Evolutionary conservation across 805 yeast genomes (phyloP).

Genomic region (Candida xiaguanensis): DNA sequence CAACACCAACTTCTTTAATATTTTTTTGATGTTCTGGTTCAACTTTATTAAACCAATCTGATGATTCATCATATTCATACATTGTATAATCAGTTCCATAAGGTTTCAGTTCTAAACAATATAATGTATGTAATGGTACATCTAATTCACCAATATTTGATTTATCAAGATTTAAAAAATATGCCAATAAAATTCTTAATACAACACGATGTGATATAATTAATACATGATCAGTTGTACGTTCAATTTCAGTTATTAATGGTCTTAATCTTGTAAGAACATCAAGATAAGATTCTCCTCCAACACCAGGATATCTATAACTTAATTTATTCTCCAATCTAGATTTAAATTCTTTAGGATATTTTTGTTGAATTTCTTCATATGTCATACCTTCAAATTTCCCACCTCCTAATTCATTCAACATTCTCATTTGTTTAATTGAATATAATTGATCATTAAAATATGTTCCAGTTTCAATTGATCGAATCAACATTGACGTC

Average conservation of each 20-base stretch:
- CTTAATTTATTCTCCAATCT: constrained; percentile 74
- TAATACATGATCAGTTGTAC: constrained; percentile 83
- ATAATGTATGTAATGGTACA: constrained; percentile 88
- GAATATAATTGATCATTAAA: constrained; percentile 75
- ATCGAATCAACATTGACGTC: constrained; percentile 82
- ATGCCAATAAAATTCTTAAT: constrained; percentile 80
- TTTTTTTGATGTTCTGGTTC: constrained; percentile 54
- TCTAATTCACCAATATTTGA: constrained; percentile 85
- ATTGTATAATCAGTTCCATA: constrained; percentile 93
- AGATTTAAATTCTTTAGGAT: constrained; percentile 76
- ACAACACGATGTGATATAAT: constrained; percentile 90
- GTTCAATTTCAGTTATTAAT: constrained; percentile 85
- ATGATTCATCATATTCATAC: constrained; percentile 77
- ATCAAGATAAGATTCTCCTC: constrained; percentile 94
- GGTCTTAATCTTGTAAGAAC: constrained; percentile 89
- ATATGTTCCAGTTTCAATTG: constrained; percentile 71
- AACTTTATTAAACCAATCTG: constrained; percentile 75
- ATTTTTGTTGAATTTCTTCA: constrained; percentile 67
- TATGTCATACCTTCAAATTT: constrained; percentile 91
- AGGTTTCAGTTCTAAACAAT: constrained; percentile 87
- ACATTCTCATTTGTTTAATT: constrained; percentile 85
- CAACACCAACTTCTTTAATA: constrained; percentile 68
- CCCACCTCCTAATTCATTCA: constrained; percentile 93
- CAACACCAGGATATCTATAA: constrained; percentile 94
- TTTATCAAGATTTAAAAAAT: constrained; percentile 77